Conservation (phyloP, 2,329 filamentous ascomycete species). For the Mycosphaerella arachidis region DNA sequence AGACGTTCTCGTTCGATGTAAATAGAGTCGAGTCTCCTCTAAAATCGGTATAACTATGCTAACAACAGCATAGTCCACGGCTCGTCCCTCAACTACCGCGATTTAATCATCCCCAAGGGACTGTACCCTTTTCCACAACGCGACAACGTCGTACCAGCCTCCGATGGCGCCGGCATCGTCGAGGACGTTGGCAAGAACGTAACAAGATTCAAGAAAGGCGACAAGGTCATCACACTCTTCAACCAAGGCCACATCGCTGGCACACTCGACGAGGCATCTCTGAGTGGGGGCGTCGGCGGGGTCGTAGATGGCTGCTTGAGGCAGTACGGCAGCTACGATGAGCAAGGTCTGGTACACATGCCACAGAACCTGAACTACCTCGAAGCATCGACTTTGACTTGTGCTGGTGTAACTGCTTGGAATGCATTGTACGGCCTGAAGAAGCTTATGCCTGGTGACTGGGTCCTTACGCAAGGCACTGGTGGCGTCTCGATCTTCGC, state of each 20-base stretch:
- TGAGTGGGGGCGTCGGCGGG: slow-evolving; percentile 61
- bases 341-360: slow-evolving; percentile 60
- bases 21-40: slow-evolving; percentile 2
- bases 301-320: slow-evolving; percentile 63
- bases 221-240: slow-evolving; percentile 61
- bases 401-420: slow-evolving; percentile 48
- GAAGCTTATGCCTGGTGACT: slow-evolving; percentile 37
- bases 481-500: slow-evolving; percentile 65
- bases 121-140: slow-evolving; percentile 43
- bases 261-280: slow-evolving; percentile 36
- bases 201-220: slow-evolving; percentile 52
- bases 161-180: slow-evolving; percentile 52
- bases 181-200: slow-evolving; percentile 54
- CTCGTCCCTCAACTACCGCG: slow-evolving; percentile 48
- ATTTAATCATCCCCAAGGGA: slow-evolving; percentile 46
- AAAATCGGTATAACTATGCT: neutral
- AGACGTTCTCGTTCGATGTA: slow-evolving; percentile 66
- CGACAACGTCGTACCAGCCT: slow-evolving; percentile 43
- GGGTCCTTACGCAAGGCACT: slow-evolving; percentile 63
- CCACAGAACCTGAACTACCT: slow-evolving; percentile 53
- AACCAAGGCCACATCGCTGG: slow-evolving; percentile 54
- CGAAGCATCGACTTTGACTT: slow-evolving; percentile 46
- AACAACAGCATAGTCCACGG: slow-evolving; percentile 38
- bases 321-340: slow-evolving; percentile 62
- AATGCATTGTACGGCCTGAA: slow-evolving; percentile 51